phyloP scores from a whole-genome alignment of 129 eudicot species.

The Kitagawia praeruptora region DNA sequence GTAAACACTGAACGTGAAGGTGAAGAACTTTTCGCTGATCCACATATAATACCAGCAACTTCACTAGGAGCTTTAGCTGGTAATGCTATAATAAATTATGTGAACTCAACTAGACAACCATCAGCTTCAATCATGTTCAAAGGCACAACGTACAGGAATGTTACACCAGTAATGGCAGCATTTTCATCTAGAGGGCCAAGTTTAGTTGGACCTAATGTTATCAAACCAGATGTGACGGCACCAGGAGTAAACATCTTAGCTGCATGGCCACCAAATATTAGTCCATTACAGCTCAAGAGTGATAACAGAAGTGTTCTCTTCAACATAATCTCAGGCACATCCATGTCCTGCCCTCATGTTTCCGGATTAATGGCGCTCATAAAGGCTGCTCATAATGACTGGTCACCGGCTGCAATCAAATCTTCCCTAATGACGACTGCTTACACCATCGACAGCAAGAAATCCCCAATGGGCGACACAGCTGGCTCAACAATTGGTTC shows the following conservation, averaged over 20 bases:
- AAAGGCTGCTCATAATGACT: conserved; percentile 48
- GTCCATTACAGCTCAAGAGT: conserved; percentile 40
- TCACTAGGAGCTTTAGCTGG: conserved; percentile 31
- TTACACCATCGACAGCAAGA: conserved; percentile 29
- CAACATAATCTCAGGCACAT: conserved; percentile 69
- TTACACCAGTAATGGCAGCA: conserved; percentile 48
- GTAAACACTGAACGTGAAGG: conserved; percentile 43
- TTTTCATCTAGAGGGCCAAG: conserved; percentile 46
- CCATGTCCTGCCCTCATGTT: conserved; percentile 84
- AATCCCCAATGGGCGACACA: conserved; percentile 29
- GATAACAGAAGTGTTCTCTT: conserved; percentile 46
- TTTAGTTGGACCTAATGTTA: conserved; percentile 23
- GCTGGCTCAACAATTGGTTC: conserved; percentile 19
- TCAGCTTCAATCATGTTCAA: conserved; percentile 24
- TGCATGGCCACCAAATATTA: conserved; percentile 53
- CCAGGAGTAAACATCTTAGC: conserved; percentile 79
- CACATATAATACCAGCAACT: conserved; percentile 50
- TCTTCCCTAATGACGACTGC: conserved; percentile 75
- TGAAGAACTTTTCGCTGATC: conserved; percentile 56
- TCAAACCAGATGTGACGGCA: conserved; percentile 51
- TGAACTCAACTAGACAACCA: conserved; percentile 10
- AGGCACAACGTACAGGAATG: conserved; percentile 29
- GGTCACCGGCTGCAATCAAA: conserved; percentile 70
- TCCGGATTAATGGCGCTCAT: conserved; percentile 55
- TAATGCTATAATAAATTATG: conserved; percentile 24